These are phyloP conservation scores for Diaporthe citrichinensis DNA, from an alignment of 2,329 filamentous ascomycete genomes.

Conservation along the genomic window DNA sequence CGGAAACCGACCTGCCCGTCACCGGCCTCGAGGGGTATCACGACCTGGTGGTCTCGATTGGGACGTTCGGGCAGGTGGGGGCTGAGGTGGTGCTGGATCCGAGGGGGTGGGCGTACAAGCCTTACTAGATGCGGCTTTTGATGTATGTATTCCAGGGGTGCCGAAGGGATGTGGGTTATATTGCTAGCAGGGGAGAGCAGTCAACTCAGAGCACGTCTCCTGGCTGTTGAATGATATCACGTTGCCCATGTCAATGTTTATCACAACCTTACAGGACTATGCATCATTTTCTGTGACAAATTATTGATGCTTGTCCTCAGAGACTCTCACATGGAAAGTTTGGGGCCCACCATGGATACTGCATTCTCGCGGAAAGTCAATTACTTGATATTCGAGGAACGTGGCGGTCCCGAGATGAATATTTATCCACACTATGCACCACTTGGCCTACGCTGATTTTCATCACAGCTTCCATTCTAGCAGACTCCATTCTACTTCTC, in stretches of 20 bases:
- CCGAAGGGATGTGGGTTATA: background rate
- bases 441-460: too few species aligned
- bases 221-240: background rate
- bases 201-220: background rate
- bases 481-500: background rate
- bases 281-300: background rate
- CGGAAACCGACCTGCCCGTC: slow-evolving; percentile 71
- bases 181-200: background rate
- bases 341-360: background rate
- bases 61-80: slow-evolving; percentile 76
- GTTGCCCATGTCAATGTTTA: background rate
- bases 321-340: background rate
- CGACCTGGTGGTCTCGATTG: slow-evolving; percentile 79
- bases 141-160: background rate
- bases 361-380: background rate
- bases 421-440: background rate
- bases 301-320: background rate
- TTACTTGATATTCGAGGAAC: background rate
- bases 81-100: slow-evolving; percentile 77
- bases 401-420: background rate
- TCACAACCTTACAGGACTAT: background rate
- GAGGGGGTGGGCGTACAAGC: slow-evolving; percentile 69
- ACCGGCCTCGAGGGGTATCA: slow-evolving; percentile 78
- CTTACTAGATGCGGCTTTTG: slow-evolving; percentile 23
- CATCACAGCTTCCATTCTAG: background rate